Evolutionary conservation across 2,329 filamentous ascomycete species (phyloP).

Genomic region (Diplodia seriata): DNA sequence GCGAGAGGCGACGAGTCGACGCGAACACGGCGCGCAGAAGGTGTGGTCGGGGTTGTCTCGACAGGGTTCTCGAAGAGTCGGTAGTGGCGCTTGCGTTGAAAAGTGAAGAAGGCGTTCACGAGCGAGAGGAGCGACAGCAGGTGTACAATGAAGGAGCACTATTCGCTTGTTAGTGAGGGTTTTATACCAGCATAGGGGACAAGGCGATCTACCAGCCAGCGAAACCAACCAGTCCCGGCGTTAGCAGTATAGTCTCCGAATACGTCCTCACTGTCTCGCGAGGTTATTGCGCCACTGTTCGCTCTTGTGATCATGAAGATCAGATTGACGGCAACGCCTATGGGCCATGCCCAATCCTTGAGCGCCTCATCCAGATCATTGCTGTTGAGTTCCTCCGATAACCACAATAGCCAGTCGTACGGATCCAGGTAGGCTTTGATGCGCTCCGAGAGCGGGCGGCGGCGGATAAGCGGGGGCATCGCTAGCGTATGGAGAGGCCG

Average conservation of each 20-base stretch:
- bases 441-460: constrained; percentile 78
- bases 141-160: constrained; percentile 70
- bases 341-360: constrained; percentile 74
- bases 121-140: constrained; percentile 70
- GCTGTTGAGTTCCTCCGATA: constrained; percentile 91
- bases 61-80: constrained; percentile 88
- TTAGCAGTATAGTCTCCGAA: constrained; percentile 71
- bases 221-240: constrained; percentile 68
- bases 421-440: constrained; percentile 82
- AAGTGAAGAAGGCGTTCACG: constrained; percentile 80
- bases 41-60: constrained; percentile 76
- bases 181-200: background rate
- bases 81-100: constrained; percentile 83
- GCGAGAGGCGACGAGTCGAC: constrained; percentile 83
- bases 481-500: constrained; percentile 33
- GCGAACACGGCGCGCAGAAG: constrained; percentile 85
- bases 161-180: constrained; percentile 31
- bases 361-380: constrained; percentile 84
- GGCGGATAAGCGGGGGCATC: constrained; percentile 84
- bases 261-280: constrained; percentile 73
- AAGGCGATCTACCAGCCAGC: constrained; percentile 63
- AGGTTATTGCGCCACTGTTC: constrained; percentile 62
- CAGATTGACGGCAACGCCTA: constrained; percentile 80
- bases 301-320: constrained; percentile 82
- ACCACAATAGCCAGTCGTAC: constrained; percentile 86